Percentiles rank a stretch among this genome's conserved stretches.
Evolutionary conservation across 345 rosid species (phyloP).

Genomic region (Diplotaxis tenuifolia): DNA sequence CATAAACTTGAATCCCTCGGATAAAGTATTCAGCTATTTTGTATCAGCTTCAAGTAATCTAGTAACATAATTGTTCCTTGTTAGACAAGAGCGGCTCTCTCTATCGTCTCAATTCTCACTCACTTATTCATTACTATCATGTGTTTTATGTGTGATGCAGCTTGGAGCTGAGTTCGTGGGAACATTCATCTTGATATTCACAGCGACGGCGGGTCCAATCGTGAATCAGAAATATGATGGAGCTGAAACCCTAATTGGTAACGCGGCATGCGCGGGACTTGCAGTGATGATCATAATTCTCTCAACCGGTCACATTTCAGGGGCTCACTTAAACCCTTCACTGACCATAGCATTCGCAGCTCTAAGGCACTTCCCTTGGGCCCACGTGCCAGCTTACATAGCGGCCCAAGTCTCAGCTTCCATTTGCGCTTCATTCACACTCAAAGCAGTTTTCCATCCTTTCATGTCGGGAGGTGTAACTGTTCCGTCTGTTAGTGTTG

Average conservation of each 20-base stretch:
- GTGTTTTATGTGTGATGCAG: slow-evolving; percentile 35
- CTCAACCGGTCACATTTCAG: slow-evolving; percentile 94
- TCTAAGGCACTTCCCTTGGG: slow-evolving; percentile 92
- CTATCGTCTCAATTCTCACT: not conserved
- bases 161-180: slow-evolving; percentile 97
- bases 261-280: slow-evolving; percentile 86
- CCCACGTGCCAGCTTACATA: slow-evolving; percentile 86
- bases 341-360: slow-evolving; percentile 89
- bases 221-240: slow-evolving; percentile 80
- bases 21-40: no score
- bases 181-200: slow-evolving; percentile 86
- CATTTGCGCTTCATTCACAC: slow-evolving; percentile 91
- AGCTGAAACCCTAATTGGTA: slow-evolving; percentile 84
- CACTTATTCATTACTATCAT: not conserved
- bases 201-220: slow-evolving; percentile 90
- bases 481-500: slow-evolving; percentile 69
- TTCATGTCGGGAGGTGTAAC: slow-evolving; percentile 96
- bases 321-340: slow-evolving; percentile 96
- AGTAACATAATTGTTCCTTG: no score
- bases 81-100: slow-evolving; percentile 9
- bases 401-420: slow-evolving; percentile 90
- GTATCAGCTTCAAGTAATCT: no score
- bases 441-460: slow-evolving; percentile 82
- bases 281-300: slow-evolving; percentile 93
- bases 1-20: no score